Evolutionary conservation across 805 yeast genomes (phyloP), one percentile per base, ranked within the genome.

Genomic region (Spathaspora sp.): DNA sequence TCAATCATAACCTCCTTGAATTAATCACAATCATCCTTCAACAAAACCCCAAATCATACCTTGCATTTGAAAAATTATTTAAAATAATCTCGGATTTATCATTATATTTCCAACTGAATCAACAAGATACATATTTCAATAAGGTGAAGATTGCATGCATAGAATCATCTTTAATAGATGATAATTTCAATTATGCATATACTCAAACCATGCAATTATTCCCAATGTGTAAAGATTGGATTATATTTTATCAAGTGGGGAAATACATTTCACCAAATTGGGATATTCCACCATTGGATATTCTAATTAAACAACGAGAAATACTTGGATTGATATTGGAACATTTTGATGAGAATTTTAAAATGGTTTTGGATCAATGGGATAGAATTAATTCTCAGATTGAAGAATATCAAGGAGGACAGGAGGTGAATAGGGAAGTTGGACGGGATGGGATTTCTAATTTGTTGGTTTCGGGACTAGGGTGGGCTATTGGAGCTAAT

Each of bases 221-320:
- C 9, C 68, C 72, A 1, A 52, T 60, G 45, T 60, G 53, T 42
- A 48, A 49, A 5, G 61, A 64, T 39, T 90, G 97, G 96, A 74
- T 83, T 23, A 81, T 88, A 0, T 81, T 86, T 54, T 86, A 84
- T 59, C 96, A 89, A 58, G 83, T 86, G 2, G 87, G 88, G 2
- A 86, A 87, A 65, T 72, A 57, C 51, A 62, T 67, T 11, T 61
- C 68, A 5, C 66, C 71, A 1, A 60, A 59, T 9, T 67, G 71
- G 61, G 59, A 57, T 46, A 62, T 54, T 4, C 64, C 60, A 2
- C 65, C 60, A 10, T 46, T 52, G 50, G 62, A 62, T 0, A 55
- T 64, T 0, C 57, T 85, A 20, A 58, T 68, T 19, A 66, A 75
- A 46, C 93, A 89, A 63, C 62, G 83, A 59, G 74, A 74, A 14